These are phyloP conservation scores for Gynostemma pentaphyllum DNA, from an alignment of 306 rosid genomes.

Conservation along the genomic window DNA sequence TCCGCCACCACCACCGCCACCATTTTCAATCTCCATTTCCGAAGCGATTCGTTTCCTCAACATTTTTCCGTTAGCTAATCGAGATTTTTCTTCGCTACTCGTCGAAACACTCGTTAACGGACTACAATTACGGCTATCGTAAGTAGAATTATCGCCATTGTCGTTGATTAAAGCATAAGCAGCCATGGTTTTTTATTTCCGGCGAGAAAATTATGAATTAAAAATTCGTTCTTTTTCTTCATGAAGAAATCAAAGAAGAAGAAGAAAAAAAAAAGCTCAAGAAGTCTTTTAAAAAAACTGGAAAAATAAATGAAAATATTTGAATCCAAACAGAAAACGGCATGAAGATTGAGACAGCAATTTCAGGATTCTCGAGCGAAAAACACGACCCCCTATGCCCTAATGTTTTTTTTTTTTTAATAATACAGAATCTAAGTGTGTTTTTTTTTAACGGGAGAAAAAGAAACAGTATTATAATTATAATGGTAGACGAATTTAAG, in stretches of 20 bases:
- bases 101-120: not conserved
- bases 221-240: too few relatives aligned
- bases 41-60: conserved; percentile 85
- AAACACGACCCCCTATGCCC: conserved; percentile 58
- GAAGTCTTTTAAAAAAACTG: too few relatives aligned
- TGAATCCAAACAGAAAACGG: conserved; percentile 79
- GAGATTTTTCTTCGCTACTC: not conserved
- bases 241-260: too few relatives aligned
- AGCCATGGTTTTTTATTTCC: too few relatives aligned
- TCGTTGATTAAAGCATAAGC: conserved; percentile 47
- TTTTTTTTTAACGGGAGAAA: too few relatives aligned
- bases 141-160: conserved; percentile 15
- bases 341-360: conserved; percentile 65
- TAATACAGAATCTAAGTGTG: conserved; percentile 28
- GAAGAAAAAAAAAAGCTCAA: not conserved
- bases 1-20: not conserved
- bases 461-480: too few relatives aligned
- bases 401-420: conserved; percentile 14
- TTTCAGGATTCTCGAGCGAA: conserved; percentile 35
- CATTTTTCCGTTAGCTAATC: conserved; percentile 14
- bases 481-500: too few relatives aligned
- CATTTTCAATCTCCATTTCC: conserved; percentile 43
- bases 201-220: too few relatives aligned
- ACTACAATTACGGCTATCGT: conserved; percentile 4
- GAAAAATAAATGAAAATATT: too few relatives aligned